Evolutionary conservation across 345 rosid species (phyloP).

Genomic region (Turnera subulata): DNA sequence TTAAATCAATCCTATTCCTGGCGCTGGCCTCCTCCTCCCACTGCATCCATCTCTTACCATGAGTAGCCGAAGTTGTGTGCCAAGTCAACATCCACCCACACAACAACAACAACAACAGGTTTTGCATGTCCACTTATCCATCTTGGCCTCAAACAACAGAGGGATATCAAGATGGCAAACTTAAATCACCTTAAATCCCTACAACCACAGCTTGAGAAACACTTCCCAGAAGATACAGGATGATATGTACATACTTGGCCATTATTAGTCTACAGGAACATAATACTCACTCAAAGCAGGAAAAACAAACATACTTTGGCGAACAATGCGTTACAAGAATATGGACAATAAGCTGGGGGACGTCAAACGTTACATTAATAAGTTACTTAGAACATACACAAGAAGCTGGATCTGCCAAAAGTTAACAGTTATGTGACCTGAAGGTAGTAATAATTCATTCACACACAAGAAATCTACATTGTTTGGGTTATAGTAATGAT

Average conservation of each 20-base stretch:
- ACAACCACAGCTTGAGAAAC: constrained; percentile 65
- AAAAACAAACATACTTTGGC: constrained; percentile 1
- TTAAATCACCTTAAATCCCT: constrained; percentile 62
- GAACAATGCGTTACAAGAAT: no score
- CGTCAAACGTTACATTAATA: no score
- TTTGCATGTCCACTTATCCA: constrained; percentile 89
- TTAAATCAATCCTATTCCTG: constrained; percentile 73
- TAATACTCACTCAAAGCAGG: background rate
- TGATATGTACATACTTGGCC: constrained; percentile 85
- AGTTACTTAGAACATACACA: no score
- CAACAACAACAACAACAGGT: constrained; percentile 65
- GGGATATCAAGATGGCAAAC: constrained; percentile 87
- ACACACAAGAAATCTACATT: no score
- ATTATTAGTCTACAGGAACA: constrained; percentile 49
- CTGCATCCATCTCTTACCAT: constrained; percentile 55
- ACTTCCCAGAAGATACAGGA: constrained; percentile 59
- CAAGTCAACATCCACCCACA: constrained; percentile 68
- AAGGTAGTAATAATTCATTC: no score
- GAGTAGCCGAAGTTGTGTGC: constrained; percentile 71
- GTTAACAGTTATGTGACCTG: no score
- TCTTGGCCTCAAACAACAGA: constrained; percentile 70
- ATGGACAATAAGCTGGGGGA: no score
- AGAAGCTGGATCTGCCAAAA: no score
- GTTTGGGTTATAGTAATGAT: no score
- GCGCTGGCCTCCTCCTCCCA: constrained; percentile 73